These are phyloP conservation scores for Cornus kousa DNA, from an alignment of 148 eudicot species.

Conservation along the genomic window DNA sequence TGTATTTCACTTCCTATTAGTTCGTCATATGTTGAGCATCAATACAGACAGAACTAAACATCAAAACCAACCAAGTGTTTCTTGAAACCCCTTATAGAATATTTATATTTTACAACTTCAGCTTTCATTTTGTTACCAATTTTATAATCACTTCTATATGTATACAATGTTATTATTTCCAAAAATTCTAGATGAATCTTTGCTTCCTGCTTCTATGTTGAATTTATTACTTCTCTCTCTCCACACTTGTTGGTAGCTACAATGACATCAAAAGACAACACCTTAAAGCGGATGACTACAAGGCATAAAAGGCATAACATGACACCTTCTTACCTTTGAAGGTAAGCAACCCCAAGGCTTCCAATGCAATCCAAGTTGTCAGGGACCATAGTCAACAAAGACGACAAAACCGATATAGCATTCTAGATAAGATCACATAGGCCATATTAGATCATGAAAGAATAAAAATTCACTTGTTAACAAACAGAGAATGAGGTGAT, in stretches of 20 bases:
- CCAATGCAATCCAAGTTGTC: slow-evolving; percentile 93
- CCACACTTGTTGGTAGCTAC: neutral
- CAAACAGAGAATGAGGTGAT: neutral
- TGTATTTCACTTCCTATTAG: neutral
- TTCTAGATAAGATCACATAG: slow-evolving; percentile 46
- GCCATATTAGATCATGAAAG: slow-evolving; percentile 22
- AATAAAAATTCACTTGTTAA: neutral
- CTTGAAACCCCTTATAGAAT: slow-evolving; percentile 2
- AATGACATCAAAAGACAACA: neutral
- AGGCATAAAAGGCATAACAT: slow-evolving; percentile 4
- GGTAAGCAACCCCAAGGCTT: slow-evolving; percentile 90
- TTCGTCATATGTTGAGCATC: neutral
- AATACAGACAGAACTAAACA: neutral
- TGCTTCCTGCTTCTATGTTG: neutral
- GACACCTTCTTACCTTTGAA: slow-evolving; percentile 63
- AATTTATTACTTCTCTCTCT: neutral
- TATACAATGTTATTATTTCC: neutral
- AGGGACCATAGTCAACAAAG: slow-evolving; percentile 63
- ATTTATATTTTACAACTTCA: neutral
- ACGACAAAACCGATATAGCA: slow-evolving; percentile 80
- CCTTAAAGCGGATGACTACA: neutral
- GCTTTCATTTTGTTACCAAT: neutral
- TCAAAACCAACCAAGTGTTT: neutral
- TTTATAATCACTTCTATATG: neutral
- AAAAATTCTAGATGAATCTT: neutral